Evolutionary conservation across 768 basidiomycete species (phyloP), one percentile per base, ranked within the genome.

Genomic region (Lactarius quietus): DNA sequence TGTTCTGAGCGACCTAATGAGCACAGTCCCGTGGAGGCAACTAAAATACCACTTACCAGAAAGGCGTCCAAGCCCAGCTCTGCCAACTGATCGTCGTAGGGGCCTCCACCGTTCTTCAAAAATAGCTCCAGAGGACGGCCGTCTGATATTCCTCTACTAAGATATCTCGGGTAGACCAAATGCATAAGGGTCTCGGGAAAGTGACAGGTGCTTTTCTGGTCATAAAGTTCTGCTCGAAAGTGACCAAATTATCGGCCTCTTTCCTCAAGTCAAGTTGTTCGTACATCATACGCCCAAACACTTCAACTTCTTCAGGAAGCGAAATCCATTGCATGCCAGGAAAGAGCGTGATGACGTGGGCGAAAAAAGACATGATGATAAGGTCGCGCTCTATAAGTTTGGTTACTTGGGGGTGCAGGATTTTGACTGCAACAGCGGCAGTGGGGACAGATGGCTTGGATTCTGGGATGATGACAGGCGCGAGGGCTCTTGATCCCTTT

Each of bases 311-410:
- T 71, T 99, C 93, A 0, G 95, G 92, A 20, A 99, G 82, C 8
- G 94, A 97, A 56, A 99, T 77, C 97, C 97, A 99, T 69, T 93
- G 84, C 88, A 97, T 94, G 31, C 94, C 93, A 0, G 97, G 97
- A 61, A 98, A 75, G 33, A 89, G 58, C 59, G 92, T 84, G 65
- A 98, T 81, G 65, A 83, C 76, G 45, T 82, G 81, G 31, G 96
- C 93, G 73, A 98, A 98, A 79, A 96, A 89, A 51, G 84, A 79
- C 95, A 99, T 98, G 78, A 98, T 98, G 56, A 88, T 83, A 57
- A 99, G 85, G 77, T 99, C 97, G 53, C 97, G 86, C 41, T 82
- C 78, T 64, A 99, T 98, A 57, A 83, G 88, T 72, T 93, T 89
- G 29, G 79, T 77, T 23, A 95, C 95, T 57, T 84, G 79, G 1